Percentiles rank a stretch among this genome's conserved stretches.
These are phyloP conservation scores for Nakazawaea wickerhamii DNA, from an alignment of 805 yeast genomes.

Conservation along the genomic window DNA sequence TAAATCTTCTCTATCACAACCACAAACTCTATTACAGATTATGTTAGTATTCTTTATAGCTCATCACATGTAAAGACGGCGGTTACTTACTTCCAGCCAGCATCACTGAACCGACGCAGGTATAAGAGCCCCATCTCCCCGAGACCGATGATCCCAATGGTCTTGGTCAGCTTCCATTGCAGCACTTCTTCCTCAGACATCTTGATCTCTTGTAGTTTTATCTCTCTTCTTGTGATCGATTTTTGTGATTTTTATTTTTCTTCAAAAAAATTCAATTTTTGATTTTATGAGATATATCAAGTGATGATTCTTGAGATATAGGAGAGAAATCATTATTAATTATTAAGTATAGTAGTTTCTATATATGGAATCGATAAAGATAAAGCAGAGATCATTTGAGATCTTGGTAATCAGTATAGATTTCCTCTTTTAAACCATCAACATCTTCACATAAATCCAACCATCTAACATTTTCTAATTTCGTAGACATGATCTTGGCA, in stretches of 20 bases:
- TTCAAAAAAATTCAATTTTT: too few relatives aligned
- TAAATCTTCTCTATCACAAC: slow-evolving; percentile 75
- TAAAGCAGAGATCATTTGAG: neutral
- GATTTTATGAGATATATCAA: too few relatives aligned
- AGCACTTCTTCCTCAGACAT: slow-evolving; percentile 15
- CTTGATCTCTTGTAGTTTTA: neutral
- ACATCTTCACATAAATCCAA: slow-evolving; percentile 59
- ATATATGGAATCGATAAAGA: too few relatives aligned
- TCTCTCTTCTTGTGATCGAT: neutral
- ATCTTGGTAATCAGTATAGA: slow-evolving; percentile 23
- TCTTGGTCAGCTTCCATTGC: slow-evolving; percentile 40
- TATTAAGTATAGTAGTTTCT: too few relatives aligned
- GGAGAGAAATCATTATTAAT: too few relatives aligned
- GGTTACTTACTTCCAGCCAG: slow-evolving; percentile 63
- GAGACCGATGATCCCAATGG: slow-evolving; percentile 86
- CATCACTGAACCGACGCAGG: slow-evolving; percentile 68
- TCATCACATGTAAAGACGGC: neutral
- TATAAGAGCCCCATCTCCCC: slow-evolving; percentile 96
- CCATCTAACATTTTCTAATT: slow-evolving; percentile 55
- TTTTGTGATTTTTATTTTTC: neutral
- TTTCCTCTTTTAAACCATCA: slow-evolving; percentile 50
- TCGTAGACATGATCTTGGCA: slow-evolving; percentile 22
- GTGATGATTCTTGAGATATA: too few relatives aligned
- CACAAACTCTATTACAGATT: slow-evolving; percentile 47
- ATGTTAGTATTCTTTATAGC: neutral